These are phyloP conservation scores for Sphaerulina populicola DNA, from an alignment of 2,329 filamentous ascomycete genomes.

Conservation along the genomic window DNA sequence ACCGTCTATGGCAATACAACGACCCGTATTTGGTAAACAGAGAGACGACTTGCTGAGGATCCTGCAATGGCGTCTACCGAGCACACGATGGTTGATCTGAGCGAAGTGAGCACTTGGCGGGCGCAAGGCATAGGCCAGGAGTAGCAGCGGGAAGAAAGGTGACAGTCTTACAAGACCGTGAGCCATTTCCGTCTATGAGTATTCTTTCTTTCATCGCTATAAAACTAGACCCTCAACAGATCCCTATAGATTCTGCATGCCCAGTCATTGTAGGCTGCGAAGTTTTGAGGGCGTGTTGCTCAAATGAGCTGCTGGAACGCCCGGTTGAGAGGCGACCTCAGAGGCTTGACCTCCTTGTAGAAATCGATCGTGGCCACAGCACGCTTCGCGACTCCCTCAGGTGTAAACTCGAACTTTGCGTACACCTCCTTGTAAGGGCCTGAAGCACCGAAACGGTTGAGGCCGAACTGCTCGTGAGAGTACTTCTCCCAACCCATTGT, in stretches of 20 bases:
- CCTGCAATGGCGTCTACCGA: neutral
- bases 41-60: too few species aligned
- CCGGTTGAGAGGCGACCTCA: conserved; percentile 92
- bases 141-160: neutral
- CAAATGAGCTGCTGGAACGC: conserved; percentile 97
- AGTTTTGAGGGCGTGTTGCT: neutral
- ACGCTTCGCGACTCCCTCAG: conserved; percentile 92
- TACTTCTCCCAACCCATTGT: conserved; percentile 99
- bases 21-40: too few species aligned
- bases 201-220: neutral
- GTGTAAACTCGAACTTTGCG: conserved; percentile 99
- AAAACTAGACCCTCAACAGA: neutral
- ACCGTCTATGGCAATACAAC: too few species aligned
- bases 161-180: neutral
- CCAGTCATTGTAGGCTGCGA: neutral
- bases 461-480: conserved; percentile 97
- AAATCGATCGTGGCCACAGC: conserved; percentile 87
- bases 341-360: conserved; percentile 83
- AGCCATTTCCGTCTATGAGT: neutral
- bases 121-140: neutral
- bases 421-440: conserved; percentile 98
- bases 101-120: too few species aligned
- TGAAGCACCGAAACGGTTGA: conserved; percentile 97
- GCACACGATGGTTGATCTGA: neutral
- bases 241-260: neutral